Percentiles rank a stretch among this genome's conserved stretches.
Evolutionary conservation across 495 filamentous ascomycete genomes (phyloP).

Genomic region (Penicillium silybi): DNA sequence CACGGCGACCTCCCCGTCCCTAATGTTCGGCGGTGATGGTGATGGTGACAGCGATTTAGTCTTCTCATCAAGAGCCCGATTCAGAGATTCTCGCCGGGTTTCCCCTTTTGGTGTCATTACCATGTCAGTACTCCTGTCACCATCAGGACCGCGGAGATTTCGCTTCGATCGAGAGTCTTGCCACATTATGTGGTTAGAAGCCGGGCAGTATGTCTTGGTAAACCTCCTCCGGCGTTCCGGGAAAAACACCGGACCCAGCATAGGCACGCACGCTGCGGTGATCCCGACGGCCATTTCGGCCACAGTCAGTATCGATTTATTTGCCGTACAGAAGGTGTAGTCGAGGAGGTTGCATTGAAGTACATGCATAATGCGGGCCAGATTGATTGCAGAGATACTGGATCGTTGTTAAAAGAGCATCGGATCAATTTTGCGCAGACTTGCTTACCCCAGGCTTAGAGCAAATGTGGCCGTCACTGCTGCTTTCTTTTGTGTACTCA

Average conservation of each 20-base stretch:
- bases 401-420: background rate
- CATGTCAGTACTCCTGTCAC: background rate
- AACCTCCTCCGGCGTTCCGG: background rate
- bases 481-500: conserved; percentile 14
- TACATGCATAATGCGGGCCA: conserved; percentile 16
- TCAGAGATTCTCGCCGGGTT: background rate
- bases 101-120: background rate
- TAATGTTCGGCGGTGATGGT: background rate
- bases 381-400: conserved; percentile 12
- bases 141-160: background rate
- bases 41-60: background rate
- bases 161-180: background rate
- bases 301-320: conserved; percentile 12
- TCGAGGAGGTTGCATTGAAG: conserved; percentile 7
- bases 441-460: conserved; percentile 13
- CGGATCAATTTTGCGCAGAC: too few relatives aligned
- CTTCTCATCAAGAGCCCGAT: background rate
- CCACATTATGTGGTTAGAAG: background rate
- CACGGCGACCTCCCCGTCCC: background rate
- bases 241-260: conserved; percentile 15
- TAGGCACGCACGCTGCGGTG: conserved; percentile 14
- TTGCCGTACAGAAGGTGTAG: conserved; percentile 9
- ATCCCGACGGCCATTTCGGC: conserved; percentile 16
- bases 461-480: conserved; percentile 10
- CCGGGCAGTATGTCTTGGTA: background rate